Evolutionary conservation across 257 asterid species (phyloP).

Genomic region (Ophiorrhiza pumila): DNA sequence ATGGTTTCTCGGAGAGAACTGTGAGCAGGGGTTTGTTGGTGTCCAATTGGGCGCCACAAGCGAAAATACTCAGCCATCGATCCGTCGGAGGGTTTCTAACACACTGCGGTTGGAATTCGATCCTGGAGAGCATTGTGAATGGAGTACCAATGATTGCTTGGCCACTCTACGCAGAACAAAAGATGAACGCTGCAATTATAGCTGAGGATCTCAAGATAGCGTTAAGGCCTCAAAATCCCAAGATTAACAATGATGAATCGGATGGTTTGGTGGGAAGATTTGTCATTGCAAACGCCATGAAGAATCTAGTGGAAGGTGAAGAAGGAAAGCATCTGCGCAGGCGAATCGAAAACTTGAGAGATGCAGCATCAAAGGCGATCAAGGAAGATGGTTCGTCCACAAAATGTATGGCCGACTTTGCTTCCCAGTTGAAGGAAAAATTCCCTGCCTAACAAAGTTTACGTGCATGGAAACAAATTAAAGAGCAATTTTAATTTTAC

Average conservation of each 20-base stretch:
- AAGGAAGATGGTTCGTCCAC: constrained; percentile 20
- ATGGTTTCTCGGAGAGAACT: constrained; percentile 20
- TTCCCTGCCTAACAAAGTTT: too few relatives aligned
- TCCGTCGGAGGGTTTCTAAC: constrained; percentile 21
- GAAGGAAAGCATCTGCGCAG: constrained; percentile 9
- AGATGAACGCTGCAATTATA: constrained; percentile 16
- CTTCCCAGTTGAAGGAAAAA: too few relatives aligned
- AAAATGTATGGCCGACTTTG: constrained; percentile 13
- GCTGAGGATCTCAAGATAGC: constrained; percentile 20
- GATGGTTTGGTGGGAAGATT: constrained; percentile 8
- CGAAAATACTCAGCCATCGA: constrained; percentile 16
- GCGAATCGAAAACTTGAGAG: constrained; percentile 6
- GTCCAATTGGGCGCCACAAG: constrained; percentile 31
- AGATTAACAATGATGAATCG: not conserved
- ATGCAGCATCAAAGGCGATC: constrained; percentile 15
- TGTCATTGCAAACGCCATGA: constrained; percentile 18
- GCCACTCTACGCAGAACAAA: constrained; percentile 30
- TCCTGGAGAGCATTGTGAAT: constrained; percentile 6
- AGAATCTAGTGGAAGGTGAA: constrained; percentile 25
- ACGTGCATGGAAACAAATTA: too few relatives aligned
- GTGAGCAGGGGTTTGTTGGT: constrained; percentile 18
- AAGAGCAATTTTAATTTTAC: too few relatives aligned
- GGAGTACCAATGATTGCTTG: constrained; percentile 30
- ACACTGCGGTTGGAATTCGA: constrained; percentile 34
- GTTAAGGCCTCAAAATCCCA: not conserved